Base-by-base conservation (phyloP, 164 flowering plant genomes). In the Macadamia integrifolia region DNA sequence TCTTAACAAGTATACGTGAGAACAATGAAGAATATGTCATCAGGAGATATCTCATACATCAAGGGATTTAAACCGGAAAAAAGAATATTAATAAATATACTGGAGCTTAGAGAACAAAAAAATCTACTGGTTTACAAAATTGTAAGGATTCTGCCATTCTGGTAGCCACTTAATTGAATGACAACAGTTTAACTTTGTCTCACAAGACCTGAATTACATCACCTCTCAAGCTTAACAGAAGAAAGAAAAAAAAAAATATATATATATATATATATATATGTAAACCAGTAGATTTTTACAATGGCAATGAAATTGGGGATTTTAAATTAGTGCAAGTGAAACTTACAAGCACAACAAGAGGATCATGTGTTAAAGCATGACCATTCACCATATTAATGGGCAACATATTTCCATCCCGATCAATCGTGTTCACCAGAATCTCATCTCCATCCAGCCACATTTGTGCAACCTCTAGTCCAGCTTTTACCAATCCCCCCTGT, bases 381-480 rank as follows among this genome's bases (percentile, higher is more conserved):
- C 99, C 97, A 77, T 88, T 52, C 63, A 84, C 78, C 86, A 88
- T 83, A 71, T 74, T 90, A 59, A 94, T 92, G 6, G 97, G 97
- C 59, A 77, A 65, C 88, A 87, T 81, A 67, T 88, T 80, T 5
- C 99, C 96, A 28, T 87, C 84, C 9, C 99, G 80, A 73, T 94
- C 99, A 62, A 89, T 80, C 28, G 99, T 85, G 80, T 94, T 87
- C 64, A 94, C 99, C 65, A 92, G 87, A 64, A 97, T 94, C 84
- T 91, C 97, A 75, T 90, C 85, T 42, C 99, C 99, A 77, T 92
- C 97, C n/a, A 94, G 82, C 95, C 99, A 94, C 59, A 94, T 87
- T 72, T 89, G 95, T 56, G 99, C 97, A 77, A 92, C 96, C 80
- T 94, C 99, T 48, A 94, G 85, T 58, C 99, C 99, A 46, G 90